Evolutionary conservation across 208 protist species (phyloP), one percentile per base, ranked within the genome.

Genomic region (Crithidia brevicula): DNA sequence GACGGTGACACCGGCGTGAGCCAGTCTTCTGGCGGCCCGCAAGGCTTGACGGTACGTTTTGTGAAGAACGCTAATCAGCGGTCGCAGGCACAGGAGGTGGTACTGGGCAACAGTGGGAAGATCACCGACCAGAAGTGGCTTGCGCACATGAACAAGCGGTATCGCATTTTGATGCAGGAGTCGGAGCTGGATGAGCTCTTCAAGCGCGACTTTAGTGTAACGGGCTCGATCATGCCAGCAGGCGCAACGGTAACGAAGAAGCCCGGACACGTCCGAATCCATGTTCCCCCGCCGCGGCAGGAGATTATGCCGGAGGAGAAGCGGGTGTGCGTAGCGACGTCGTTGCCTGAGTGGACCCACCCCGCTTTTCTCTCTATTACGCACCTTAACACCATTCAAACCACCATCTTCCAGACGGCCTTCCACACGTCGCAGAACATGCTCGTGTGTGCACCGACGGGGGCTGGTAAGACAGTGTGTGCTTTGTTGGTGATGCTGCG

Each of bases 381-480:
- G 28, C 90, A 97, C 63, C 91, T 99, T 22, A 99, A 99, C 80
- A 91, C 89, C 6, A 97, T 99, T 16, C 98, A 99, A 74, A 96
- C 96, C 3, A 80, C 77, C 13, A 89, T 99, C 18, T 99, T 98
- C 67, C 68, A 95, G 18, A 96, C 96, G 8, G 98, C 98, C 0
- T 99, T 99, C 72, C 89, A 95, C 68, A 96, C 92, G 0, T 98
- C 98, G 56, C 98, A 99, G 79, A 99, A 99, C 77, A 85, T 99
- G 69, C 93, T 99, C 27, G 86, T 99, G 30, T 99, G 97, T 63
- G 99, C 99, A 5, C 99, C 99, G 16, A 99, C 99, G 13, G 98
- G 97, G 15, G 98, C 98, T 6, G 98, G 98, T 56, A 99, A 99
- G 82, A 99, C 99, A 8, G 98, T 99, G 45, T 92, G 98, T 49